Percentiles rank a stretch among this genome's conserved stretches.
These are phyloP conservation scores for Thelonectria olida DNA, from an alignment of 2,329 filamentous ascomycete genomes.

Conservation along the genomic window DNA sequence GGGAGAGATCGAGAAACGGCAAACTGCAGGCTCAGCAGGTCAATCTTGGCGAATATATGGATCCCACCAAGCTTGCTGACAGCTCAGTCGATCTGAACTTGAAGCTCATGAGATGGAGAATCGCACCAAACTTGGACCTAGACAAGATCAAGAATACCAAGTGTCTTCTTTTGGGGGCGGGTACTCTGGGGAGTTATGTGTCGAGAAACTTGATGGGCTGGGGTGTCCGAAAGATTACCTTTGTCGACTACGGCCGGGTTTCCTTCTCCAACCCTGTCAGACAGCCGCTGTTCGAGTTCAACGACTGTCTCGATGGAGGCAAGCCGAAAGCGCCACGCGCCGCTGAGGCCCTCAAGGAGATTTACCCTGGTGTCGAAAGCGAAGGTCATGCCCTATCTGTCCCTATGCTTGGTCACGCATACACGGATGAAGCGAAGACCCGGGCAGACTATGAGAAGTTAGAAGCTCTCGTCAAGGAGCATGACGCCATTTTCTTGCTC, in stretches of 20 bases:
- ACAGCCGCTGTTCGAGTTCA: slow-evolving; percentile 90
- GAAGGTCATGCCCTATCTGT: slow-evolving; percentile 84
- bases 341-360: slow-evolving; percentile 80
- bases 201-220: slow-evolving; percentile 92
- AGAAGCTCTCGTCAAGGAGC: slow-evolving; percentile 77
- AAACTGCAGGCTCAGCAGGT: slow-evolving; percentile 83
- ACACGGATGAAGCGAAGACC: slow-evolving; percentile 75
- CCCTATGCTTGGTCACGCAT: slow-evolving; percentile 94
- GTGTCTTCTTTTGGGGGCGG: slow-evolving; percentile 90
- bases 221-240: slow-evolving; percentile 95
- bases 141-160: slow-evolving; percentile 89
- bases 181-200: slow-evolving; percentile 93
- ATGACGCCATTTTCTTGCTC: slow-evolving; percentile 94
- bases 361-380: slow-evolving; percentile 90
- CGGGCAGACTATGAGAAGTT: slow-evolving; percentile 80
- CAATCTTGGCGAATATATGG: slow-evolving; percentile 92
- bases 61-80: slow-evolving; percentile 86
- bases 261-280: slow-evolving; percentile 97
- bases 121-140: slow-evolving; percentile 87
- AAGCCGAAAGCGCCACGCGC: slow-evolving; percentile 84
- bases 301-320: slow-evolving; percentile 87
- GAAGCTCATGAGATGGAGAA: slow-evolving; percentile 98
- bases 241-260: slow-evolving; percentile 91
- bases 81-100: slow-evolving; percentile 96
- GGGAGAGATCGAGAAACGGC: slow-evolving; percentile 84